Percentiles rank a stretch among this genome's conserved stretches.
phyloP scores from a whole-genome alignment of 148 eudicot species.

The Suaeda aralocaspica region DNA sequence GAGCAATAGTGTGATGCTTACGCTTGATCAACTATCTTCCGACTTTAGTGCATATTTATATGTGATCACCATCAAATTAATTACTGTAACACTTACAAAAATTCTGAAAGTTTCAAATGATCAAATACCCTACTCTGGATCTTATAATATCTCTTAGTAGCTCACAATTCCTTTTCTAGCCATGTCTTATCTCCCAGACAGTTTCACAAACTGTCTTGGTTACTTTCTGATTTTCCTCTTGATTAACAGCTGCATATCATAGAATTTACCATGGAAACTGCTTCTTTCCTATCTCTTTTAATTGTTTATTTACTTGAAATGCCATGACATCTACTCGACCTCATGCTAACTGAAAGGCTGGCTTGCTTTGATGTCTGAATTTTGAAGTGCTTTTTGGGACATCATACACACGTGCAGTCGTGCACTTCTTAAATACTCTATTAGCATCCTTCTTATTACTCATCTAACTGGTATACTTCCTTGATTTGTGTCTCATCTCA shows the following conservation, averaged over 20 bases:
- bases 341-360: background rate
- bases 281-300: too few relatives aligned
- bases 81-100: too few relatives aligned
- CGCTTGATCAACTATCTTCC: too few relatives aligned
- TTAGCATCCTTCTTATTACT: background rate
- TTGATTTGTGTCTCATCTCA: constrained; percentile 12
- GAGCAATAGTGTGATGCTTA: too few relatives aligned
- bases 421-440: background rate
- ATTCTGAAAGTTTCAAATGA: too few relatives aligned
- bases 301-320: background rate
- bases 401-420: background rate
- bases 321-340: background rate
- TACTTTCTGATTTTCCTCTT: background rate
- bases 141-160: too few relatives aligned
- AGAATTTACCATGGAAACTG: too few relatives aligned
- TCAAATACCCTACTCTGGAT: too few relatives aligned
- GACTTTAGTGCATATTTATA: too few relatives aligned
- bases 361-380: background rate
- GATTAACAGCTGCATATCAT: too few relatives aligned
- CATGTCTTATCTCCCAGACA: background rate
- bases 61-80: too few relatives aligned
- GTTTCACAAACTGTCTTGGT: background rate
- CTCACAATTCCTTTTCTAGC: too few relatives aligned
- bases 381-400: background rate
- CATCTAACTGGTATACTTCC: background rate